Evolutionary conservation across 441 rosid genomes (phyloP), one percentile per base, ranked within the genome.

Genomic region (Geranium incanum): DNA sequence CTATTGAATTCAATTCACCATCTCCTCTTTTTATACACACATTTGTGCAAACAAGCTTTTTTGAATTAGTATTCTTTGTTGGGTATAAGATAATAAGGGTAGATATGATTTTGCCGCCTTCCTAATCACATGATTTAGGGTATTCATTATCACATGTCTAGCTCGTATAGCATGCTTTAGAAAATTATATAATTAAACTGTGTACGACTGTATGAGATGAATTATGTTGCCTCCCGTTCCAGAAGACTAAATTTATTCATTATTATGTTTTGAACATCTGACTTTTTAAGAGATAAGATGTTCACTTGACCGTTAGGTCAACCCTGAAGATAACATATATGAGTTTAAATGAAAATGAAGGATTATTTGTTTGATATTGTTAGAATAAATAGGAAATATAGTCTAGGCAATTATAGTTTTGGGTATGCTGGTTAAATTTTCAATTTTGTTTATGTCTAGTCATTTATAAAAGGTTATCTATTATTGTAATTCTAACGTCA

Each of bases 11-110:
- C 6, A n/a, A 50, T 50, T 3, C 6, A n/a, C 21, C 21, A 59
- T 18, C 63, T 5, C 63, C 16, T 57, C 63, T 57, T 6, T 15
- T 18, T 5, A 11, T 18, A 15, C 28, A 59, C 65, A 59, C 36
- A 59, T 59, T 59, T 59, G 65, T 59, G 36, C 65, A 59, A 19
- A 59, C 65, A 59, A 59, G 65, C 65, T 50, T 59, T 59, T 59
- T 8, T 59, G 65, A 19, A 21, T 59, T 4, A 59, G 12, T 21
- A 19, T 59, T 33, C 13, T 59, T 7, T 57, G 6, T 19, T 59
- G 65, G 65, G 9, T 59, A 59, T 59, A 59, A 6, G 13, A 59
- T 59, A 28, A 19, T 59, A 18, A 50, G 5, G 65, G 65, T 59
- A 59, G 65, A 59, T 59, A 59, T 59, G 33, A 59, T 8, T 18